Percentiles rank a stretch among this genome's conserved stretches.
These are phyloP conservation scores for Vitis rotundifolia DNA, from an alignment of 164 flowering plant species.

Conservation along the genomic window DNA sequence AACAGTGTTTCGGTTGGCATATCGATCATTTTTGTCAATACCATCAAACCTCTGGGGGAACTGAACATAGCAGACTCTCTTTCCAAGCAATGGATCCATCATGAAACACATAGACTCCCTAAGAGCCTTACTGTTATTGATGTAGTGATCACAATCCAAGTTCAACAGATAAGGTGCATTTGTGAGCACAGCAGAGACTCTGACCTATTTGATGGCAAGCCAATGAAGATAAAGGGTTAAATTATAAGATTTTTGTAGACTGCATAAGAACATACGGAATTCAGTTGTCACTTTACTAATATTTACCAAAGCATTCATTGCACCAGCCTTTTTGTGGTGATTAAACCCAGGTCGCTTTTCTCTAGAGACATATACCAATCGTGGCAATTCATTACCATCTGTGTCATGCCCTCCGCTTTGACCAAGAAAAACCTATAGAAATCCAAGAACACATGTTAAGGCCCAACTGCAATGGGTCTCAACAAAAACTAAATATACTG, in stretches of 20 bases:
- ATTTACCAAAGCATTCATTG: constrained; percentile 77
- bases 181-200: constrained; percentile 73
- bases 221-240: neutral
- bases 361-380: constrained; percentile 69
- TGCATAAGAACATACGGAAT: neutral
- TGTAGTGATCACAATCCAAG: constrained; percentile 80
- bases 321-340: constrained; percentile 82
- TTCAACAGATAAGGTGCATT: constrained; percentile 68
- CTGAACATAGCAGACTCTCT: constrained; percentile 67
- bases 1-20: constrained; percentile 60
- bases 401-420: constrained; percentile 64
- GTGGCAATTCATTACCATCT: constrained; percentile 69
- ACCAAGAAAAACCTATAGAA: constrained; percentile 61
- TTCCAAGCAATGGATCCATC: constrained; percentile 68
- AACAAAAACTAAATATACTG: neutral
- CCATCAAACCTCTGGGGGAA: constrained; percentile 75
- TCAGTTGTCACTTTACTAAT: neutral
- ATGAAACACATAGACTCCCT: constrained; percentile 77
- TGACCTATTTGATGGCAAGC: constrained; percentile 37
- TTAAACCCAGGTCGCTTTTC: constrained; percentile 75
- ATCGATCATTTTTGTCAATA: constrained; percentile 57
- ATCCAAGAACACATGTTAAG: neutral
- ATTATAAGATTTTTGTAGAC: neutral
- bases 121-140: constrained; percentile 72
- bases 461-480: neutral